These are phyloP conservation scores for Amniculicola lignicola DNA, from an alignment of 495 filamentous ascomycete genomes.

Conservation along the genomic window DNA sequence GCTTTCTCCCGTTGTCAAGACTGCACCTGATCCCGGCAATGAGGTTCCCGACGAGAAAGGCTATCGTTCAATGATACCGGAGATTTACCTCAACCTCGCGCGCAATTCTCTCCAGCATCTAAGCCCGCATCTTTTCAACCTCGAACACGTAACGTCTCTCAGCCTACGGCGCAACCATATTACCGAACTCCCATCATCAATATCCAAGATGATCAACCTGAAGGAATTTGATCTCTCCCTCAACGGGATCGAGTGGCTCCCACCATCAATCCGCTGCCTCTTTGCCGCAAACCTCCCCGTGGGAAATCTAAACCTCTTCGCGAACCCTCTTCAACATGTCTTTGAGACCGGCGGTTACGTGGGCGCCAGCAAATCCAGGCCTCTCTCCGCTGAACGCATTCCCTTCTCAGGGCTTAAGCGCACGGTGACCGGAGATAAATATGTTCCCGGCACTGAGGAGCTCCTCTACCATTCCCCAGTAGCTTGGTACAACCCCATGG, in stretches of 20 bases:
- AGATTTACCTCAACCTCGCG: constrained; percentile 5
- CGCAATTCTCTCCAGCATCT: constrained; percentile 4
- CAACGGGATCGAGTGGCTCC: constrained; percentile 8
- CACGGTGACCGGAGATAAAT: no score
- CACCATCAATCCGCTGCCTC: background rate
- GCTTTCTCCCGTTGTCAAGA: constrained; percentile 6
- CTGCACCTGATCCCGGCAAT: background rate
- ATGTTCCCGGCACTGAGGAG: no score
- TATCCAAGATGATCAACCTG: constrained; percentile 3
- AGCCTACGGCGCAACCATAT: constrained; percentile 4
- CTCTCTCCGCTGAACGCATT: no score
- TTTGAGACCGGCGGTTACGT: no score
- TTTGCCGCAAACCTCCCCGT: background rate
- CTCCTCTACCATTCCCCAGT: no score
- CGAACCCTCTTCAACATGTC: background rate
- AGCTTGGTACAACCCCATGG: no score
- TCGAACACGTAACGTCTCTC: constrained; percentile 17
- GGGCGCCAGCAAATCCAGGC: no score
- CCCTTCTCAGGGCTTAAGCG: no score
- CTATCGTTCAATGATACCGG: constrained; percentile 15
- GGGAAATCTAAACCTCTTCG: background rate
- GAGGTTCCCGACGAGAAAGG: background rate
- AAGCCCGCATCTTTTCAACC: constrained; percentile 1
- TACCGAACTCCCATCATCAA: constrained; percentile 11
- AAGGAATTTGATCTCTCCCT: background rate